Conservation (phyloP, 495 filamentous ascomycete species). For the Penicillium canescens region DNA sequence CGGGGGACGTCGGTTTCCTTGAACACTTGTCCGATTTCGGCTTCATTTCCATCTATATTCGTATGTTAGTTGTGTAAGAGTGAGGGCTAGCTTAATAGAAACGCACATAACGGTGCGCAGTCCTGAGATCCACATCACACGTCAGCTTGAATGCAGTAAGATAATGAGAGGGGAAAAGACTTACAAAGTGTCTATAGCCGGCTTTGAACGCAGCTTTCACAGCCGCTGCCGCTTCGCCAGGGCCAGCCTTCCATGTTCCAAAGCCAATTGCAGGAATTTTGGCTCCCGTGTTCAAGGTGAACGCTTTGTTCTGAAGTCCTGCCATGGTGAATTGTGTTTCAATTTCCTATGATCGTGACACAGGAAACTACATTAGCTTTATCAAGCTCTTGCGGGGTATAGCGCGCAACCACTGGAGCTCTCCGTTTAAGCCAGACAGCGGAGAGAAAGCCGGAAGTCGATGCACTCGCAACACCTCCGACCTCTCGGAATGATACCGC, state of each 20-base stretch:
- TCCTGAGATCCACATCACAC: slow-evolving; percentile 14
- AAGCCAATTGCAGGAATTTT: slow-evolving; percentile 68
- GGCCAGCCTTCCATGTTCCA: slow-evolving; percentile 47
- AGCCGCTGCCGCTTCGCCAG: slow-evolving; percentile 26
- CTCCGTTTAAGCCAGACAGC: neutral
- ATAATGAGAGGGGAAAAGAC: slow-evolving; percentile 16
- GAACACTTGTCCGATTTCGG: slow-evolving; percentile 54
- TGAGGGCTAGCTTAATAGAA: no score
- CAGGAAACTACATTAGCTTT: neutral
- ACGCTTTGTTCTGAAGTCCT: slow-evolving; percentile 21
- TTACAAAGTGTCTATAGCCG: slow-evolving; percentile 57
- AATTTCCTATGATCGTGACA: neutral
- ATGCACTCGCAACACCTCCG: neutral
- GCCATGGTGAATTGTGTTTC: neutral
- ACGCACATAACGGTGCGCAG: slow-evolving; percentile 21
- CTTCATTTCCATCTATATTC: slow-evolving; percentile 38
- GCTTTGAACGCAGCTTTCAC: slow-evolving; percentile 40
- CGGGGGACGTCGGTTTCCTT: slow-evolving; percentile 46
- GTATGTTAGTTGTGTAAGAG: slow-evolving; percentile 6
- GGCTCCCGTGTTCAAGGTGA: slow-evolving; percentile 66
- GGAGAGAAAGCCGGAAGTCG: slow-evolving; percentile 13
- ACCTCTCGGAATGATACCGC: neutral
- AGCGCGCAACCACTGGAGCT: neutral
- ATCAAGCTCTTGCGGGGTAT: neutral
- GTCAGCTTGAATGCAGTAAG: slow-evolving; percentile 19